phyloP scores from a whole-genome alignment of 768 basidiomycete genomes.

The Boletus pseudopeckii region DNA sequence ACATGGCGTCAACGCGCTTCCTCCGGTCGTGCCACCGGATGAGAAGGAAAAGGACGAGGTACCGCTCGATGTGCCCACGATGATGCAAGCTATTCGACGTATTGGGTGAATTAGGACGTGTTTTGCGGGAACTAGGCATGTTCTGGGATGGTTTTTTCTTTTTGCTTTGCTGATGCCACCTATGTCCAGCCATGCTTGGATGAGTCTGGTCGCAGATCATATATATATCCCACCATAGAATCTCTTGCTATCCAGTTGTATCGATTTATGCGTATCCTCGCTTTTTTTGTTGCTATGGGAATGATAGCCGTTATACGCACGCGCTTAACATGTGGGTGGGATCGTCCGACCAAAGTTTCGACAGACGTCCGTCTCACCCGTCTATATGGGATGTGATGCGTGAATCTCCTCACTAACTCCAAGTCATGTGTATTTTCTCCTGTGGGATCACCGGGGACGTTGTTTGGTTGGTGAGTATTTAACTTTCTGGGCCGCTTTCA shows the following conservation, averaged over 20 bases:
- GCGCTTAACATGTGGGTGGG: background rate
- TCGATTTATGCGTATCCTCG: too few relatives aligned
- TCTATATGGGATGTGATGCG: background rate
- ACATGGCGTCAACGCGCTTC: constrained; percentile 34
- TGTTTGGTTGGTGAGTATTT: background rate
- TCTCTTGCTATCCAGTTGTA: too few relatives aligned
- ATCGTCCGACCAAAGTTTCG: background rate
- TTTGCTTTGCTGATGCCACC: too few relatives aligned
- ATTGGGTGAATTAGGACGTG: background rate
- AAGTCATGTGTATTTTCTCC: background rate
- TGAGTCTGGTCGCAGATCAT: too few relatives aligned
- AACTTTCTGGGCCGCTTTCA: background rate
- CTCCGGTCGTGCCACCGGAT: constrained; percentile 11
- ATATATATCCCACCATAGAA: too few relatives aligned
- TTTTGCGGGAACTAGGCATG: too few relatives aligned
- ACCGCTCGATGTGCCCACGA: background rate
- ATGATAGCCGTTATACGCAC: background rate
- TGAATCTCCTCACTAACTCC: background rate
- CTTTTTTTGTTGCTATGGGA: too few relatives aligned
- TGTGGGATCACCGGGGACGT: background rate
- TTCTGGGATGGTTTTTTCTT: too few relatives aligned
- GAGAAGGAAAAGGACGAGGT: background rate
- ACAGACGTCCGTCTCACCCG: too few relatives aligned
- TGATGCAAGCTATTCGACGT: background rate
- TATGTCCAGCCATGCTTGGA: too few relatives aligned